These are phyloP conservation scores for Penicillium steckii DNA, from an alignment of 495 filamentous ascomycete species.

Conservation along the genomic window DNA sequence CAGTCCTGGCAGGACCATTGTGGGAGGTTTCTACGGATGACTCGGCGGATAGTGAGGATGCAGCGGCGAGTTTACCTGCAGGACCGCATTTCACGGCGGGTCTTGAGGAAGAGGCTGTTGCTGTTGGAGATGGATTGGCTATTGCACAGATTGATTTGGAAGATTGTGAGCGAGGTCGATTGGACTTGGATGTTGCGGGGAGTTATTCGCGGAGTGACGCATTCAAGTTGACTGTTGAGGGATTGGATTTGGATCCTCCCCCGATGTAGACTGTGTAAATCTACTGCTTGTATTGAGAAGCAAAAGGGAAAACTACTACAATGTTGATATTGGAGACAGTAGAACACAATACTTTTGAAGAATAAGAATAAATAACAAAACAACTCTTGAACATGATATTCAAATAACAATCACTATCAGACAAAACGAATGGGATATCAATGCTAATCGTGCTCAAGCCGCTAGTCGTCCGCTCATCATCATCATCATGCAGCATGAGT, in stretches of 20 bases:
- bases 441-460: constrained; percentile 14
- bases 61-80: neutral
- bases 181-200: constrained; percentile 72
- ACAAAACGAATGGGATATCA: constrained; percentile 19
- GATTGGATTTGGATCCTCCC: constrained; percentile 71
- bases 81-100: neutral
- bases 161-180: constrained; percentile 59
- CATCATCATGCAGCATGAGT: constrained; percentile 11
- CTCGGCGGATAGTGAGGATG: constrained; percentile 12
- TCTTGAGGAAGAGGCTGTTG: neutral
- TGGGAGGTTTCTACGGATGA: constrained; percentile 72
- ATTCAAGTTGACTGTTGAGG: constrained; percentile 75
- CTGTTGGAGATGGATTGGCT: constrained; percentile 35
- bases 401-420: neutral
- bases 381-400: neutral
- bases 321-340: too few relatives aligned
- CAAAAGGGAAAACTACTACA: neutral
- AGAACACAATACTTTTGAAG: too few relatives aligned
- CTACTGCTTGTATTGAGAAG: too few relatives aligned
- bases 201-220: constrained; percentile 79
- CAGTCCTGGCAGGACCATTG: constrained; percentile 74
- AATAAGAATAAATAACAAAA: neutral
- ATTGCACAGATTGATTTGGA: constrained; percentile 58
- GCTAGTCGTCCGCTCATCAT: constrained; percentile 5
- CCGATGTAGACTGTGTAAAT: constrained; percentile 10